phyloP scores from a whole-genome alignment of 257 asterid genomes.

The Solanum lignicaule region DNA sequence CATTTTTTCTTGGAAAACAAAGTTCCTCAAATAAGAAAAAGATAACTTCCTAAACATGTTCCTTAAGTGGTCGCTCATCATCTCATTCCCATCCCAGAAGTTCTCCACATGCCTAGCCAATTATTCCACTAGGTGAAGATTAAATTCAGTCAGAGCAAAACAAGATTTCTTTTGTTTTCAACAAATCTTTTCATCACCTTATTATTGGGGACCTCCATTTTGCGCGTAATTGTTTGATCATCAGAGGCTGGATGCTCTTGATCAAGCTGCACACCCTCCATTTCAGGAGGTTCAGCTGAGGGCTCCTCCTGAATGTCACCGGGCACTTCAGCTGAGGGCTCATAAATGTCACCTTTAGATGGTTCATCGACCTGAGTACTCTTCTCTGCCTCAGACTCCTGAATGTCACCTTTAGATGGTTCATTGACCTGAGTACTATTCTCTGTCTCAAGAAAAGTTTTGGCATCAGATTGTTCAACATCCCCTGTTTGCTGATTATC shows the following conservation, averaged over 20 bases:
- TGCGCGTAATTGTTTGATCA: slow-evolving; percentile 46
- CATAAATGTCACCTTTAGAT: slow-evolving; percentile 19
- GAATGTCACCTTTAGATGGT: slow-evolving; percentile 20
- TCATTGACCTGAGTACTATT: slow-evolving; percentile 10
- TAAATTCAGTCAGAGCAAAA: background rate
- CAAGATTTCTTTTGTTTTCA: background rate
- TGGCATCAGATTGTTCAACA: slow-evolving; percentile 12
- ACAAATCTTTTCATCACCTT: slow-evolving; percentile 35
- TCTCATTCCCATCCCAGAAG: background rate
- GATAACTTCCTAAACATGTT: background rate
- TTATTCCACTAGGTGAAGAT: background rate
- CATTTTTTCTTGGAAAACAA: background rate
- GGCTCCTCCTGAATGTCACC: slow-evolving; percentile 27
- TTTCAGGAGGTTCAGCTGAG: slow-evolving; percentile 29
- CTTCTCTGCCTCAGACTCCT: background rate
- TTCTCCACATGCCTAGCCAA: background rate
- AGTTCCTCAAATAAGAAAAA: background rate
- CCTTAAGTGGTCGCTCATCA: background rate
- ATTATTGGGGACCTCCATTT: slow-evolving; percentile 87
- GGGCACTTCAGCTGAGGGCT: background rate
- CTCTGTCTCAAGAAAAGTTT: slow-evolving; percentile 20
- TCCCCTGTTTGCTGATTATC: slow-evolving; percentile 9
- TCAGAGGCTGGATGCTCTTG: slow-evolving; percentile 26
- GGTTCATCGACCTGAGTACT: slow-evolving; percentile 7
- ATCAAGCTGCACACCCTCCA: slow-evolving; percentile 30